Evolutionary conservation across 345 rosid genomes (phyloP).

Genomic region (Euclidium syriacum): DNA sequence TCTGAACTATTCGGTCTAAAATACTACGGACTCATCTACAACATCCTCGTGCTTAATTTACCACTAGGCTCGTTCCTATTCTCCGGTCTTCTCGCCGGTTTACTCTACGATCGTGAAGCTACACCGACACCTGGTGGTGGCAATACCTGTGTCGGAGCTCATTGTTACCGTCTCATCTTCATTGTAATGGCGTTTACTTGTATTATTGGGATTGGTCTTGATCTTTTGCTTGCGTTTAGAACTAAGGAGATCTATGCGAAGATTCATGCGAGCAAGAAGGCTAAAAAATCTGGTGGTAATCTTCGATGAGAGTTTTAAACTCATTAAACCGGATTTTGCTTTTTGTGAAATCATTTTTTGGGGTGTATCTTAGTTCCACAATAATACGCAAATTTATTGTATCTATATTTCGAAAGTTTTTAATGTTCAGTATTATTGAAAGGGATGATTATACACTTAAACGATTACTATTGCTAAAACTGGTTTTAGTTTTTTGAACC

Average conservation of each 20-base stretch:
- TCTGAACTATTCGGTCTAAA: conserved; percentile 64
- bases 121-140: conserved; percentile 32
- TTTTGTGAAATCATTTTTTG: conserved; percentile 2
- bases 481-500: not conserved
- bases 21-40: conserved; percentile 45
- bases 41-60: conserved; percentile 42
- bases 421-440: not conserved
- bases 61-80: conserved; percentile 56
- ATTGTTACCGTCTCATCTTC: conserved; percentile 42
- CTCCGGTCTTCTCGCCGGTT: conserved; percentile 61
- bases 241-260: conserved; percentile 40
- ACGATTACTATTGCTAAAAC: not conserved
- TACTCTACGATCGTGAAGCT: conserved; percentile 52
- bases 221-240: conserved; percentile 34
- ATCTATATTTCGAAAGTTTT: not conserved
- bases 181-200: conserved; percentile 44
- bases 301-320: not conserved
- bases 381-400: not conserved
- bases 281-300: conserved; percentile 32
- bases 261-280: conserved; percentile 49
- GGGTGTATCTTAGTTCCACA: not conserved
- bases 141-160: conserved; percentile 46
- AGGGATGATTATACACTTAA: not conserved
- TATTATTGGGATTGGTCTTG: conserved; percentile 42
- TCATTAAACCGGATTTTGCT: not conserved